A percentile compares a stretch with the other conserved stretches of the same genome.
phyloP scores from a whole-genome alignment of 1,284 basidiomycete genomes.

The Puccinia polysora region DNA sequence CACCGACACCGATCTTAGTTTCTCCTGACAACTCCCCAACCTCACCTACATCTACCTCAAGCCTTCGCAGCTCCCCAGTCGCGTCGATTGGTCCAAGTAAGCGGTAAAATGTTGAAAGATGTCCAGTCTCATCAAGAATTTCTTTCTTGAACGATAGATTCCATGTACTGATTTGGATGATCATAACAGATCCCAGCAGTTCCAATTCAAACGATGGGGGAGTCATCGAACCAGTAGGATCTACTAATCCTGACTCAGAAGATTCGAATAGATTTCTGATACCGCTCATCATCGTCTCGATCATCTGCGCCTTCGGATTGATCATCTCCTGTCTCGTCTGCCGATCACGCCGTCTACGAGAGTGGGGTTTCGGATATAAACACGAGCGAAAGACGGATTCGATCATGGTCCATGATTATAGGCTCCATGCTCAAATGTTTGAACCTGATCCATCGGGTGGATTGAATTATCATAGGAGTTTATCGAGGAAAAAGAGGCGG shows the following conservation, averaged over 20 bases:
- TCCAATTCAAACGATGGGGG: neutral
- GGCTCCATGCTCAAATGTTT: conserved; percentile 4
- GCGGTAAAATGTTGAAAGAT: too few relatives aligned
- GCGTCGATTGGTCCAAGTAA: neutral
- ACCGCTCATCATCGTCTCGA: conserved; percentile 4
- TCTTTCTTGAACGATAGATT: too few relatives aligned
- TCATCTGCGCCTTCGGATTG: neutral
- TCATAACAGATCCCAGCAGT: too few relatives aligned
- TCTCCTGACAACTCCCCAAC: neutral
- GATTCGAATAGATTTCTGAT: neutral
- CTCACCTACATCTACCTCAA: neutral
- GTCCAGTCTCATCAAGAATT: too few relatives aligned
- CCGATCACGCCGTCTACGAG: neutral
- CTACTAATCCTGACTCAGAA: too few relatives aligned
- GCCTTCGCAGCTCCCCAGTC: neutral
- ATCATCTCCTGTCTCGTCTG: neutral
- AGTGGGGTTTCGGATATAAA: neutral
- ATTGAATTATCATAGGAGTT: conserved; percentile 28
- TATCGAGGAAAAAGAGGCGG: conserved; percentile 18
- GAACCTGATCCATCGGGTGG: conserved; percentile 7
- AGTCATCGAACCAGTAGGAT: too few relatives aligned
- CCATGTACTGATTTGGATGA: too few relatives aligned
- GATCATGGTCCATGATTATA: conserved; percentile 25
- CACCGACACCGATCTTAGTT: neutral
- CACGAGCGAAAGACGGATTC: neutral